Base-by-base conservation (phyloP, 129 eudicot species). In the Arctium minus region DNA sequence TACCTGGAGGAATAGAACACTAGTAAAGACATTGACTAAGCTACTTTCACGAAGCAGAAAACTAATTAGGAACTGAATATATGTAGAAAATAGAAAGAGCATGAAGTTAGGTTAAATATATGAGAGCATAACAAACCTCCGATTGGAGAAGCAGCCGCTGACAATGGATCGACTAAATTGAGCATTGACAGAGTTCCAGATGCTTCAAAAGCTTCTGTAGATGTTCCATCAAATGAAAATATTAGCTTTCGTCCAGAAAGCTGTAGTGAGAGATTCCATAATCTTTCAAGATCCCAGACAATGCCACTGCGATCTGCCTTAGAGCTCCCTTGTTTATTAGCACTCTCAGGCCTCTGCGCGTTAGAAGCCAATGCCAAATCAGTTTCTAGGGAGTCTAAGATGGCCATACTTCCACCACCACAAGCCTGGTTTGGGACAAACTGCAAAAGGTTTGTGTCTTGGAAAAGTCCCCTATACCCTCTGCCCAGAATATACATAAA, bases 111-210 rank as follows among this genome's bases (percentile, higher is more conserved):
- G 73, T 36, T 50, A 68, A 30, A 70, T 27, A 70, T 81, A 32
- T 11, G 38, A 80, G 64, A 80, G 3, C 36, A 62, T 77, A 56
- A 77, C 87, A 77, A 70, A 92, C 99, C 99, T 67, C 99, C 99
- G 10, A 96, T 90, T 38, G 98, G 96, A 83, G 99, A 96, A 87
- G 99, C 99, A 76, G 97, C 99, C 33, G 96, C 99, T 9, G 99
- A 96, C 85, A 87, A 73, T 37, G 99, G 97, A 89, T 96, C 99
- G 12, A 96, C 99, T 62, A 96, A 88, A 89, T 96, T 96, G 50
- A 96, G 92, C 98, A 96, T 82, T 30, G 98, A 93, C 79, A 89
- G 79, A 31, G 94, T 88, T 85, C 99, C 99, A 81, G 91, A 86
- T 72, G 89, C 79, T 79, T 92, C 88, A 75, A 88, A 83, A 79